Evolutionary conservation across 345 rosid genomes (phyloP).

Genomic region (Populus tremula): DNA sequence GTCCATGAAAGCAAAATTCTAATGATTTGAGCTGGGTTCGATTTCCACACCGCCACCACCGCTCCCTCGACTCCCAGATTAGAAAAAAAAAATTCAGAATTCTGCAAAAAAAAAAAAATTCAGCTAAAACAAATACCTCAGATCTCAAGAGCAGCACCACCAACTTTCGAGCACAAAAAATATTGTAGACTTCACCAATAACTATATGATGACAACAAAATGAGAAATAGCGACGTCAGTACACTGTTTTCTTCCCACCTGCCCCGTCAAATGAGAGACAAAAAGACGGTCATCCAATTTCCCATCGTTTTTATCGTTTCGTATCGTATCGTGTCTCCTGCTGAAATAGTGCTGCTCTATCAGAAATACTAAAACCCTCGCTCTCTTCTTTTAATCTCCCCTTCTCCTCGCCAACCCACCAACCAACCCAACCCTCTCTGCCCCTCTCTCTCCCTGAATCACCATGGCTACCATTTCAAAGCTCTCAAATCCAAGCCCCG

Average conservation of each 20-base stretch:
- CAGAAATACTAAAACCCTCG: neutral
- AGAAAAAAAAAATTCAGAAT: too few species aligned
- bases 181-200: too few species aligned
- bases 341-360: too few species aligned
- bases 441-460: neutral
- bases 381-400: too few species aligned
- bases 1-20: neutral
- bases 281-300: neutral
- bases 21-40: neutral
- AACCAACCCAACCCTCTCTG: neutral
- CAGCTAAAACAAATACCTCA: neutral
- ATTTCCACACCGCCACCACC: neutral
- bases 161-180: neutral
- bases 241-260: neutral
- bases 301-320: neutral
- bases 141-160: neutral
- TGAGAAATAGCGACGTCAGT: neutral
- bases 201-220: neutral
- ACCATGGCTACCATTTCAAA: constrained; percentile 79
- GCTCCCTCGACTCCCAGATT: neutral
- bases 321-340: neutral
- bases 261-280: neutral
- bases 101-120: too few species aligned
- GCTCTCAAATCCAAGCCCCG: constrained; percentile 47
- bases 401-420: constrained; percentile 12